Conservation (phyloP, 75 land plant species). For the Ceratopteris richardii region DNA sequence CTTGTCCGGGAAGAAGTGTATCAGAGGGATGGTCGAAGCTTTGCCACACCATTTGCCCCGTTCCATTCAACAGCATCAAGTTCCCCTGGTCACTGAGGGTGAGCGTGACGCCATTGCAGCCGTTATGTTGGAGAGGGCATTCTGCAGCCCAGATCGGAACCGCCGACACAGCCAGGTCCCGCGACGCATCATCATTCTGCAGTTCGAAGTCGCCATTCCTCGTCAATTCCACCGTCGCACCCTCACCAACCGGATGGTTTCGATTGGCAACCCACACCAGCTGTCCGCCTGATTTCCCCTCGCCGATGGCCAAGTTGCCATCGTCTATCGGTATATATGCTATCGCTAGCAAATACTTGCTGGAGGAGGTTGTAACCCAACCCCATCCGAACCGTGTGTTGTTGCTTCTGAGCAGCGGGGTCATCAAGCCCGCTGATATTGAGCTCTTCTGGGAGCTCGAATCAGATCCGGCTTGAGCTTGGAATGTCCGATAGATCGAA, state of each 20-base stretch:
- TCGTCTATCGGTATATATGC: neutral
- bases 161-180: constrained; percentile 27
- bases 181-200: constrained; percentile 4
- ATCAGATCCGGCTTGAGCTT: no score
- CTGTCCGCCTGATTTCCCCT: constrained; percentile 12
- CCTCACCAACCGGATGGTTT: constrained; percentile 12
- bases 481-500: no score
- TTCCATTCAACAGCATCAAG: constrained; percentile 28
- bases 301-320: neutral
- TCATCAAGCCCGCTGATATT: neutral
- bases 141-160: no score
- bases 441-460: no score
- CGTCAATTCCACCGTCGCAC: constrained; percentile 22
- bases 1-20: constrained; percentile 41
- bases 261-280: constrained; percentile 40
- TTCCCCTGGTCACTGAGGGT: constrained; percentile 29
- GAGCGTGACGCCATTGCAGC: constrained; percentile 16
- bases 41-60: constrained; percentile 38
- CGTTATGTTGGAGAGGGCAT: no score
- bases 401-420: neutral
- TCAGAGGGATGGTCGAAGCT: constrained; percentile 54
- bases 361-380: neutral
- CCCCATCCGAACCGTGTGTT: neutral
- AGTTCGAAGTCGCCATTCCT: constrained; percentile 6
- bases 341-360: neutral